Percentiles rank a stretch among this genome's conserved stretches.
Conservation (phyloP, 1,284 basidiomycete species). For the Ganoderma boninense region DNA sequence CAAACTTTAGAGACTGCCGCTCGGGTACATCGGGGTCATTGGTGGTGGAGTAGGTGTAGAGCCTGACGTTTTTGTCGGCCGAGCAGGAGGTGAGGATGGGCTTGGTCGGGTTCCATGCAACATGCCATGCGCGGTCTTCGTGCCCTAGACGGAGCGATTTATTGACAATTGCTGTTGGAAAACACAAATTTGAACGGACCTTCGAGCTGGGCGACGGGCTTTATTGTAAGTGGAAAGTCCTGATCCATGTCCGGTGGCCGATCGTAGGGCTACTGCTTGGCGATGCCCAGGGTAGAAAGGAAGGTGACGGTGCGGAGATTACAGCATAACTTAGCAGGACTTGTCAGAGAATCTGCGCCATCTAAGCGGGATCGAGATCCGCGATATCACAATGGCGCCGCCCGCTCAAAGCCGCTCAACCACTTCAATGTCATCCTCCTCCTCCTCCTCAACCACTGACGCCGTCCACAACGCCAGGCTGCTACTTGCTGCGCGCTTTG, state of each 20-base stretch:
- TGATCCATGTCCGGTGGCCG: constrained; percentile 8
- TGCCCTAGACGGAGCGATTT: constrained; percentile 61
- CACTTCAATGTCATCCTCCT: too few species aligned
- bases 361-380: neutral
- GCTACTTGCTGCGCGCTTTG: neutral
- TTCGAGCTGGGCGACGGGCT: constrained; percentile 8
- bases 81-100: constrained; percentile 93
- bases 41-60: constrained; percentile 75
- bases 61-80: constrained; percentile 89
- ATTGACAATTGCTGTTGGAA: constrained; percentile 3
- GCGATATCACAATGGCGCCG: too few species aligned
- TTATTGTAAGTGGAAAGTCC: constrained; percentile 3
- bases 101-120: constrained; percentile 91
- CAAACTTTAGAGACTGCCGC: constrained; percentile 52
- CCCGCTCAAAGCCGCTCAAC: too few species aligned
- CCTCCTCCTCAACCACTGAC: neutral
- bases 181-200: neutral
- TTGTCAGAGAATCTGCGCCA: neutral
- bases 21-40: constrained; percentile 33
- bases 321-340: neutral
- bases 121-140: constrained; percentile 87
- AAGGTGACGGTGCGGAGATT: neutral
- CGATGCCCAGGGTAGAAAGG: neutral
- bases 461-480: neutral
- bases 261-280: neutral